A percentile compares a stretch with the other conserved stretches of the same genome.
phyloP scores from a whole-genome alignment of 768 basidiomycete species.

The Mycena chlorophos region DNA sequence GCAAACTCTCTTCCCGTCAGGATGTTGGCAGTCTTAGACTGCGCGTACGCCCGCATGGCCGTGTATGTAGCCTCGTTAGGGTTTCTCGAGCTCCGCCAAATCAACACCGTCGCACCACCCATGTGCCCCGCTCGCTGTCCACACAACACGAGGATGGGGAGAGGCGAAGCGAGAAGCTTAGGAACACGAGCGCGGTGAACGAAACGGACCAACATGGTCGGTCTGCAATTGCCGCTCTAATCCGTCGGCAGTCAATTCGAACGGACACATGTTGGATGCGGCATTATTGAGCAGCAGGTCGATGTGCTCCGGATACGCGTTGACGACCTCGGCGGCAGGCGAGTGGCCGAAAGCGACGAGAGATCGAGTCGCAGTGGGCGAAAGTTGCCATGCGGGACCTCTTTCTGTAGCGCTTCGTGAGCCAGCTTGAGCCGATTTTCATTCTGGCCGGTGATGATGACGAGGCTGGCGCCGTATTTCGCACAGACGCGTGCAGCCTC shows the following conservation, averaged over 20 bases:
- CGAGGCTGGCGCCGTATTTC: not conserved
- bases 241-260: not conserved
- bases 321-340: not conserved
- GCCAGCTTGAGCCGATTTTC: not conserved
- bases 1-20: constrained; percentile 14
- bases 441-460: not conserved
- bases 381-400: not conserved
- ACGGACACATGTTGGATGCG: not conserved
- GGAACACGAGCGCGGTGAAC: constrained; percentile 16
- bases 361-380: not conserved
- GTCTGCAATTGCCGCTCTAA: constrained; percentile 17
- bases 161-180: constrained; percentile 7
- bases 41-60: constrained; percentile 6
- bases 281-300: not conserved
- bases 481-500: not conserved
- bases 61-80: constrained; percentile 10
- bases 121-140: constrained; percentile 14
- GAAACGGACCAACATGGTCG: constrained; percentile 16
- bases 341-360: not conserved
- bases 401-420: not conserved
- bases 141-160: constrained; percentile 11
- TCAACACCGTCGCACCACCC: constrained; percentile 13
- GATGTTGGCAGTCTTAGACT: constrained; percentile 18
- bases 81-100: constrained; percentile 7
- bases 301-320: not conserved